Percentiles rank a stretch among this genome's conserved stretches.
These are phyloP conservation scores for Candida sithepensis DNA, from an alignment of 805 yeast genomes.

Conservation along the genomic window DNA sequence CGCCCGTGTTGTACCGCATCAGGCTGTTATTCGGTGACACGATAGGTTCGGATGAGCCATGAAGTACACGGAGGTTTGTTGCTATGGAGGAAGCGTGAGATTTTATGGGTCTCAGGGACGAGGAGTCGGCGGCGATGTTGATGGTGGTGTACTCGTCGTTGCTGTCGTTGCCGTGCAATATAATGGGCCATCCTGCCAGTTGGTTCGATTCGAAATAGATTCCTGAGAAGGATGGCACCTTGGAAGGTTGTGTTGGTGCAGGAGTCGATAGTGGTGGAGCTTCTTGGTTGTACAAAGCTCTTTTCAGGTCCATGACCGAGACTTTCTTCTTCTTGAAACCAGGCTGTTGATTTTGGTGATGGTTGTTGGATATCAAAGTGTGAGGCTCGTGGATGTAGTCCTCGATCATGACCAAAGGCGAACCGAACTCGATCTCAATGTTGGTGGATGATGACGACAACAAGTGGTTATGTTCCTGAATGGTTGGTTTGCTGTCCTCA, in stretches of 20 bases:
- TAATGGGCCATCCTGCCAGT: too few species aligned
- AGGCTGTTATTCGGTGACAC: neutral
- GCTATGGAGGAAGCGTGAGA: neutral
- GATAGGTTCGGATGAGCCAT: neutral
- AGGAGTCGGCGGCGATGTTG: too few species aligned
- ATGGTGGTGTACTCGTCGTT: too few species aligned
- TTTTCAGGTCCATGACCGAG: constrained; percentile 33
- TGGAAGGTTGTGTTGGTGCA: constrained; percentile 1
- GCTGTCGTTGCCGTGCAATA: too few species aligned
- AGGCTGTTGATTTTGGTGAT: neutral
- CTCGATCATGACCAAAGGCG: constrained; percentile 43
- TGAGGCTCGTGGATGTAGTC: constrained; percentile 44
- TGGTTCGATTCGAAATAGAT: neutral
- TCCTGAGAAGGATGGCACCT: neutral
- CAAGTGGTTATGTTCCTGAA: neutral
- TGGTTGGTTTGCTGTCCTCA: constrained; percentile 6
- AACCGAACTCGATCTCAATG: neutral
- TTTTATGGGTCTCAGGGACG: constrained; percentile 1
- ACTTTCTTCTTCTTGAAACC: constrained; percentile 23
- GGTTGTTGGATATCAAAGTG: neutral
- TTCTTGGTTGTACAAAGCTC: constrained; percentile 21
- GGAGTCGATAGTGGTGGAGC: neutral
- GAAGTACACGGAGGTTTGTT: too few species aligned
- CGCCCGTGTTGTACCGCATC: neutral
- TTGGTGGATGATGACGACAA: constrained; percentile 12